phyloP scores from a whole-genome alignment of 2,329 filamentous ascomycete genomes.

The Aspergillus ustus region DNA sequence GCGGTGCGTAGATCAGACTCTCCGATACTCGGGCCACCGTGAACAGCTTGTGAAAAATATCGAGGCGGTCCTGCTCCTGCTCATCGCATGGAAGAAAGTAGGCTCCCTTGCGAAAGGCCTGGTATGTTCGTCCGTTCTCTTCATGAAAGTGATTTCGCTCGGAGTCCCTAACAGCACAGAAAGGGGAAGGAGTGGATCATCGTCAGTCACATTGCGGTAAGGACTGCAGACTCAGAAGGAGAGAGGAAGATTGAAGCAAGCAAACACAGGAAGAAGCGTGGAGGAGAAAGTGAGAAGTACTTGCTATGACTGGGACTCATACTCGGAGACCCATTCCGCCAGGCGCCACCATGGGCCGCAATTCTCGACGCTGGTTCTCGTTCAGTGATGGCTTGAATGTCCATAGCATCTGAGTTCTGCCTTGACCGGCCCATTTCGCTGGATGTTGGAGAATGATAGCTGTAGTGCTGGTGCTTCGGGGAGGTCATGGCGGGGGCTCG shows the following conservation, averaged over 20 bases:
- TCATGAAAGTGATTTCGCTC: slow-evolving; percentile 52
- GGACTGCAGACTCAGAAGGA: not conserved
- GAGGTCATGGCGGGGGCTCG: slow-evolving; percentile 25
- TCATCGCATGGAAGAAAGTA: slow-evolving; percentile 81
- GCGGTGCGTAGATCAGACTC: slow-evolving; percentile 47
- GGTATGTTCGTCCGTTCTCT: slow-evolving; percentile 73
- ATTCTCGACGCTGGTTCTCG: slow-evolving; percentile 32
- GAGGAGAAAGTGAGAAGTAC: slow-evolving; percentile 25
- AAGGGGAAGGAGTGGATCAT: slow-evolving; percentile 5
- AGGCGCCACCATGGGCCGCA: slow-evolving; percentile 25
- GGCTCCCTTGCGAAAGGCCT: slow-evolving; percentile 68
- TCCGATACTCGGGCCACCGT: slow-evolving; percentile 62
- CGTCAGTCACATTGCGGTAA: slow-evolving; percentile 23
- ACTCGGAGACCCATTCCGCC: slow-evolving; percentile 36
- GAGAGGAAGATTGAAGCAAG: not conserved
- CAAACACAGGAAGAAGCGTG: not conserved
- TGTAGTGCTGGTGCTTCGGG: slow-evolving; percentile 28
- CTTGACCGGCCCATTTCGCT: slow-evolving; percentile 36
- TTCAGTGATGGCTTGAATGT: slow-evolving; percentile 40
- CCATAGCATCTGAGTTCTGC: slow-evolving; percentile 43
- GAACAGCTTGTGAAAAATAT: slow-evolving; percentile 81
- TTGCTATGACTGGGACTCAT: slow-evolving; percentile 26
- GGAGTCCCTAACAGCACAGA: slow-evolving; percentile 32
- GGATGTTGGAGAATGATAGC: slow-evolving; percentile 30
- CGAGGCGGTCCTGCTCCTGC: slow-evolving; percentile 76